phyloP scores from a whole-genome alignment of 2,329 filamentous ascomycete species.

The Pseudogymnoascus sp. region DNA sequence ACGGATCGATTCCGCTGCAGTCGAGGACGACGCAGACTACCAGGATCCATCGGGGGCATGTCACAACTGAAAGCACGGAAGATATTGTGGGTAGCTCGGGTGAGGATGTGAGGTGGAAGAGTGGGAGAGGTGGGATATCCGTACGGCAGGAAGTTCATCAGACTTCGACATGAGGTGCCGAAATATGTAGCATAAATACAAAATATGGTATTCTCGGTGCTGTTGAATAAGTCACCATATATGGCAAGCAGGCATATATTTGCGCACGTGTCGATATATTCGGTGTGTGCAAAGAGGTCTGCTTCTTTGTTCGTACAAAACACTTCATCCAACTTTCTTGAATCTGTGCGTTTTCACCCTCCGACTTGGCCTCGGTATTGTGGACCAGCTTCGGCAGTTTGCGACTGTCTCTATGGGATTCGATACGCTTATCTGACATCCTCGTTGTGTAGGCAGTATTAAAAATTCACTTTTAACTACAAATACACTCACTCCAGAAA shows the following conservation, averaged over 20 bases:
- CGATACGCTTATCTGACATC: too few species aligned
- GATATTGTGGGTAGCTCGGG: background rate
- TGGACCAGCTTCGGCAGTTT: too few species aligned
- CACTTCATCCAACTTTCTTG: too few species aligned
- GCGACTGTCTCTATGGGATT: too few species aligned
- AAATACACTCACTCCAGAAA: too few species aligned
- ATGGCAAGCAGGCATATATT: background rate
- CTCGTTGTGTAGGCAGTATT: too few species aligned
- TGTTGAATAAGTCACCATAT: background rate
- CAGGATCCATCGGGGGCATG: background rate
- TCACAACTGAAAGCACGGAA: background rate
- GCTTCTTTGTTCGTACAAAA: too few species aligned
- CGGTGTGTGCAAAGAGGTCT: too few species aligned
- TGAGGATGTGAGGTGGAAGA: background rate
- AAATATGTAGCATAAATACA: background rate
- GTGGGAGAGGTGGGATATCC: background rate
- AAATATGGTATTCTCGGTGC: background rate
- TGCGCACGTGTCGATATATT: too few species aligned
- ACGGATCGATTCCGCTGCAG: background rate
- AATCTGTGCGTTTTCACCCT: too few species aligned
- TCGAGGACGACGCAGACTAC: background rate
- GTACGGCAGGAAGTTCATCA: background rate
- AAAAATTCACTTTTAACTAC: too few species aligned
- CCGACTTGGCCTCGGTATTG: too few species aligned
- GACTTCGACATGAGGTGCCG: background rate